These are phyloP conservation scores for Neurospora tetraspora DNA, from an alignment of 495 filamentous ascomycete genomes.

Conservation along the genomic window DNA sequence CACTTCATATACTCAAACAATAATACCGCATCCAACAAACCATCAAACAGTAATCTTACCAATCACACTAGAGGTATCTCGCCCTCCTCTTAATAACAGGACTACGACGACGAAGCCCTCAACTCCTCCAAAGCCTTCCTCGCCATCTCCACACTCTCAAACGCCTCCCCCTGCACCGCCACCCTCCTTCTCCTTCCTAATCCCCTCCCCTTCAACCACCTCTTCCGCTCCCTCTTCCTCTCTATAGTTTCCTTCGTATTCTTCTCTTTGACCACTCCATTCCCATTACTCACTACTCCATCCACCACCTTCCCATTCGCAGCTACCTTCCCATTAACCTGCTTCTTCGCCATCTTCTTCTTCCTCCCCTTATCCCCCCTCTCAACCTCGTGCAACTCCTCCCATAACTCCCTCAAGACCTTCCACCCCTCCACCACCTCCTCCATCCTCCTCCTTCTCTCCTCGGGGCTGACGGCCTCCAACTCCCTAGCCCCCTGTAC, in stretches of 20 bases:
- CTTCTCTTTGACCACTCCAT: slow-evolving; percentile 23
- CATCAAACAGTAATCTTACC: too few species aligned
- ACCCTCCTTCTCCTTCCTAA: slow-evolving; percentile 2
- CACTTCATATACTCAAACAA: neutral
- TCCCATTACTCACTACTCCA: neutral
- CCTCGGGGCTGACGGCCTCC: slow-evolving; percentile 16
- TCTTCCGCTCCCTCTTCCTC: slow-evolving; percentile 13
- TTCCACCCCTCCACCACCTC: slow-evolving; percentile 22
- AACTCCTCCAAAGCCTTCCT: slow-evolving; percentile 32
- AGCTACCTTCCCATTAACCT: neutral
- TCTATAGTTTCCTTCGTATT: slow-evolving; percentile 15
- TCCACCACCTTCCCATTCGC: neutral
- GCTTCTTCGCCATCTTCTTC: neutral
- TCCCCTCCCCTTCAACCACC: neutral
- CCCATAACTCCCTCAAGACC: slow-evolving; percentile 31
- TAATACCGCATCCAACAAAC: too few species aligned
- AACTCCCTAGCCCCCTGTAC: slow-evolving; percentile 36
- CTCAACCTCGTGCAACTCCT: slow-evolving; percentile 28
- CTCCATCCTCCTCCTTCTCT: slow-evolving; percentile 14
- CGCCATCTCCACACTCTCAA: slow-evolving; percentile 36
- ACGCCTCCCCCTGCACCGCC: slow-evolving; percentile 25
- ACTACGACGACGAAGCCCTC: neutral
- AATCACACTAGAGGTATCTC: slow-evolving; percentile 10
- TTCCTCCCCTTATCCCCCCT: slow-evolving; percentile 19
- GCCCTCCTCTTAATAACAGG: slow-evolving; percentile 6